Evolutionary conservation across 2,329 filamentous ascomycete genomes (phyloP).

Genomic region (Diatrype stigma): DNA sequence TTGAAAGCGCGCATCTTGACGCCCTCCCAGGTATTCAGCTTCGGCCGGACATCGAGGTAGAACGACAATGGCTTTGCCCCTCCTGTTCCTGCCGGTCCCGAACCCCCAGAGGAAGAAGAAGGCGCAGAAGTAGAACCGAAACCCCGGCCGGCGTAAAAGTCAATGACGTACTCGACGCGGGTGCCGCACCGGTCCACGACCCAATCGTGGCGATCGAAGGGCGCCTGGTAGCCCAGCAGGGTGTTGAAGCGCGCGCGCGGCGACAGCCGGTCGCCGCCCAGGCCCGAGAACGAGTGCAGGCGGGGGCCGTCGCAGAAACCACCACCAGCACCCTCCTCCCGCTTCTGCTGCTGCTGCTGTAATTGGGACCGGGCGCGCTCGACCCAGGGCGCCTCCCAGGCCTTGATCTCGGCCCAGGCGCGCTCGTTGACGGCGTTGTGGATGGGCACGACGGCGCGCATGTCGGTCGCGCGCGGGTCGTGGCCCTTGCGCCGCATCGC

Average conservation of each 20-base stretch:
- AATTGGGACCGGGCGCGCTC: background rate
- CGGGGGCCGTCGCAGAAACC: slow-evolving; percentile 66
- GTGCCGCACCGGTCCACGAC: slow-evolving; percentile 86
- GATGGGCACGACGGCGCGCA: slow-evolving; percentile 90
- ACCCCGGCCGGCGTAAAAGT: slow-evolving; percentile 81
- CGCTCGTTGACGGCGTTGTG: slow-evolving; percentile 98
- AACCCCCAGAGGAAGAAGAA: too few relatives aligned
- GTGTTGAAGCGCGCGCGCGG: slow-evolving; percentile 81
- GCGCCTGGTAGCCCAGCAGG: slow-evolving; percentile 79
- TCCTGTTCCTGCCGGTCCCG: slow-evolving; percentile 29
- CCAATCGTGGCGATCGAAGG: slow-evolving; percentile 98
- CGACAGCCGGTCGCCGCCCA: slow-evolving; percentile 59
- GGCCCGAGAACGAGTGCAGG: slow-evolving; percentile 78
- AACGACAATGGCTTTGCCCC: slow-evolving; percentile 47
- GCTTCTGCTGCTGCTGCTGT: slow-evolving; percentile 6
- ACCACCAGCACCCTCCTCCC: slow-evolving; percentile 37
- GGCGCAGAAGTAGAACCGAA: too few relatives aligned
- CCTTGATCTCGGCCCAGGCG: slow-evolving; percentile 86
- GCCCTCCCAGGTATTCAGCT: slow-evolving; percentile 65
- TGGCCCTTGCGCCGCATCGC: slow-evolving; percentile 91
- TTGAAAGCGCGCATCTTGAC: slow-evolving; percentile 60
- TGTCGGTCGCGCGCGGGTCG: slow-evolving; percentile 66
- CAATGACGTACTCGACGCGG: slow-evolving; percentile 90
- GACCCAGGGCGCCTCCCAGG: slow-evolving; percentile 74
- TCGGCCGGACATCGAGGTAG: slow-evolving; percentile 64